Evolutionary conservation across 495 filamentous ascomycete species (phyloP), one percentile per base, ranked within the genome.

Genomic region (Penicillium flavigenum): DNA sequence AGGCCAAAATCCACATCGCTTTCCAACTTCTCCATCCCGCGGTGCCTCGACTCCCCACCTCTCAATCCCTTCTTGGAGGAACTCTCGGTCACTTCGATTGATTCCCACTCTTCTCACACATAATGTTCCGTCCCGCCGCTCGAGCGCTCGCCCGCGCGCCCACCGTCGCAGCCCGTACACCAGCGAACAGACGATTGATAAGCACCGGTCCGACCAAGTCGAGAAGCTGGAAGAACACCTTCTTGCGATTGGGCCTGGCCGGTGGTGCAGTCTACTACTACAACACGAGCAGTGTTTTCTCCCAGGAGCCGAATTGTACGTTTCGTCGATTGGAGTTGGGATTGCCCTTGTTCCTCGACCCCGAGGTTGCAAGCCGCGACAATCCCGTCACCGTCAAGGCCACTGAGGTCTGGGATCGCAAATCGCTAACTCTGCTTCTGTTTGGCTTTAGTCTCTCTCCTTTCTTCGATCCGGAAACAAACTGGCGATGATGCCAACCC

Each of bases 231-330:
- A 97, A 90, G 81, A 89, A 83, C 63, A 80, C 83, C n/a, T 79
- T 76, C 8, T 63, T 79, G 55, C 81, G 92, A 72, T 86, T 90
- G 81, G 90, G 85, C 52, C 63, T 94, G 45, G 92, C 90, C n/a
- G 76, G 71, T 48, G 91, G 78, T 22, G 83, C 83, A n/a, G 69
- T 96, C 32, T 98, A 97, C 77, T 96, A 86, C 68, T 98, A 97
- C 72, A 92, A 91, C 74, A 97, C 91, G 41, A 92, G 86, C 69
- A 82, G 82, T 59, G 78, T 88, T 38, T 98, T 98, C 72, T 88
- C 92, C 12, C 87, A 97, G 67, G 85, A 92, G 73, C 84, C 87
- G 32, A 74, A 81, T 52, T 82, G 93, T 96, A 81, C 56, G 88
- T 76, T n/a, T 41, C 36, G 12, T 32, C 20, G 39, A 14, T 22